phyloP scores from a whole-genome alignment of 495 filamentous ascomycete species.

The Chaetomium tenue region DNA sequence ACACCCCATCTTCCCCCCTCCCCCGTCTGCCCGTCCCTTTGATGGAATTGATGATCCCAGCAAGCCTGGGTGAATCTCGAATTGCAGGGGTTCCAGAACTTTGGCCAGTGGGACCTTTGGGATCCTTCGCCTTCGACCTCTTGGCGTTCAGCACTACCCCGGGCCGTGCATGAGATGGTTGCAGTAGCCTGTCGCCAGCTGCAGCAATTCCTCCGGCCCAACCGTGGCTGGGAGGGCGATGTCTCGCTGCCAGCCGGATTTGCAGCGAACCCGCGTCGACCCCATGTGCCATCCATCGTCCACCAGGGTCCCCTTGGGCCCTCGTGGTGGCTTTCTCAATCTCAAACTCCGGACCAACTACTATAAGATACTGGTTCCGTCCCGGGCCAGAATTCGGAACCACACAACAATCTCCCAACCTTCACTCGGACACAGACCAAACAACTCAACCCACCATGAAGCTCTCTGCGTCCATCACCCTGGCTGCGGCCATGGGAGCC shows the following conservation, averaged over 20 bases:
- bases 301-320: background rate
- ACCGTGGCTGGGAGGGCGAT: background rate
- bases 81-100: background rate
- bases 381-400: background rate
- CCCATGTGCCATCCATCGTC: background rate
- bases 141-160: background rate
- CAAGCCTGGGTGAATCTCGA: background rate
- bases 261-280: background rate
- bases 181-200: conserved; percentile 2
- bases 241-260: background rate
- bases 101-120: background rate
- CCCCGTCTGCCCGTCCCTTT: background rate
- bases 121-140: background rate
- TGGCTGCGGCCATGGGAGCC: conserved; percentile 17
- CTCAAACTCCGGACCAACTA: background rate
- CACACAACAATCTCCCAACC: background rate
- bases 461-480: conserved; percentile 3
- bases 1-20: background rate
- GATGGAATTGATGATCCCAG: background rate
- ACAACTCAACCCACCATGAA: conserved; percentile 10
- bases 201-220: conserved; percentile 10
- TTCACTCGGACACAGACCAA: background rate
- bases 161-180: conserved; percentile 10
- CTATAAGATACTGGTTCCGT: conserved; percentile 13
- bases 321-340: background rate